Percentiles rank a stretch among this genome's conserved stretches.
These are phyloP conservation scores for Brassica cretica DNA, from an alignment of 345 rosid species.

Conservation along the genomic window DNA sequence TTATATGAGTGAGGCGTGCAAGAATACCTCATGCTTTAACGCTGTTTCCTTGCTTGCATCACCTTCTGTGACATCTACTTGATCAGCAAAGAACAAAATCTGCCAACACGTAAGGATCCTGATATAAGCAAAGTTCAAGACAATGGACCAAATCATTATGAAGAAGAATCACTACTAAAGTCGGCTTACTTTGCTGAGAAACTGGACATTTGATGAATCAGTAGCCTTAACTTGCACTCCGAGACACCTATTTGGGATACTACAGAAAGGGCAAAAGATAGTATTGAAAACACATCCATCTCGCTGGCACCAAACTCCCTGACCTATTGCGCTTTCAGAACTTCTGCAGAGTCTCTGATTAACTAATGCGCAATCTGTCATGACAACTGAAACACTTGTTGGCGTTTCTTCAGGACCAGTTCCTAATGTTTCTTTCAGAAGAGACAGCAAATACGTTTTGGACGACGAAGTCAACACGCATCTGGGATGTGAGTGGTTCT, in stretches of 20 bases:
- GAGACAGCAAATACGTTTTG: constrained; percentile 59
- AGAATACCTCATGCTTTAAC: constrained; percentile 44
- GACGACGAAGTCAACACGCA: constrained; percentile 60
- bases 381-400: constrained; percentile 54
- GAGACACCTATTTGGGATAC: constrained; percentile 52
- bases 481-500: constrained; percentile 50
- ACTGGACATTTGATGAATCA: constrained; percentile 71
- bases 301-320: constrained; percentile 67
- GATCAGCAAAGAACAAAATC: constrained; percentile 61
- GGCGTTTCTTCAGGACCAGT: constrained; percentile 35
- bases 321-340: constrained; percentile 38
- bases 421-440: constrained; percentile 46
- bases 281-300: constrained; percentile 91
- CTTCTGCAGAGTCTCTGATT: constrained; percentile 53
- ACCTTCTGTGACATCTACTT: constrained; percentile 45
- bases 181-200: constrained; percentile 67
- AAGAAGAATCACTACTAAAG: neutral
- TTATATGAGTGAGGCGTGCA: neutral
- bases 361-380: constrained; percentile 59
- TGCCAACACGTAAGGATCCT: constrained; percentile 37
- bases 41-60: constrained; percentile 39
- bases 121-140: constrained; percentile 15
- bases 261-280: constrained; percentile 82
- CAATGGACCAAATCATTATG: neutral
- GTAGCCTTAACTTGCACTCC: constrained; percentile 90